Conservation (phyloP, 345 rosid genomes). For the Camelina hispida region DNA sequence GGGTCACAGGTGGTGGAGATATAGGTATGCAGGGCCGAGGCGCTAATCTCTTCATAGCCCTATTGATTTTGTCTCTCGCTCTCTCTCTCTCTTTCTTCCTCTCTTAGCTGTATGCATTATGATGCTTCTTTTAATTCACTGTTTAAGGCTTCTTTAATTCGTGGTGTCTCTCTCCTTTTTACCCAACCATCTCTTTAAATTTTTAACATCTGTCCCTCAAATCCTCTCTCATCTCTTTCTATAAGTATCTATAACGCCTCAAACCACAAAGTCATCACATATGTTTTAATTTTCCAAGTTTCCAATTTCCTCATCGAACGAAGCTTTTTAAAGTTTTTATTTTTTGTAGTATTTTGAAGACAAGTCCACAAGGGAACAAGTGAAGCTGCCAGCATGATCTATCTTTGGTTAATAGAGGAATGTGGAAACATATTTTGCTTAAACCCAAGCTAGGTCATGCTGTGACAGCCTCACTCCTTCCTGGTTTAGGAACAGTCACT, state of each 20-base stretch:
- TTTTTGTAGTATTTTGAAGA: neutral
- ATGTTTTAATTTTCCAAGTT: no score
- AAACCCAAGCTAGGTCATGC: slow-evolving; percentile 75
- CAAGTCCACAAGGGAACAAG: slow-evolving; percentile 67
- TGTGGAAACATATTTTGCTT: slow-evolving; percentile 48
- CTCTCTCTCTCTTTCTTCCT: slow-evolving; percentile 38
- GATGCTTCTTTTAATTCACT: slow-evolving; percentile 47
- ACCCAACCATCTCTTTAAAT: slow-evolving; percentile 40
- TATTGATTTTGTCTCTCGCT: slow-evolving; percentile 37
- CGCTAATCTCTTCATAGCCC: slow-evolving; percentile 49
- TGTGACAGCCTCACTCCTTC: slow-evolving; percentile 91
- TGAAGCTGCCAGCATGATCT: slow-evolving; percentile 99
- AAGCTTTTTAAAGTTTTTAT: no score
- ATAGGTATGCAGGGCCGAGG: slow-evolving; percentile 52
- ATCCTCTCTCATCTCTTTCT: slow-evolving; percentile 23
- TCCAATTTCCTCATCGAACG: no score
- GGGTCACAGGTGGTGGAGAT: slow-evolving; percentile 49
- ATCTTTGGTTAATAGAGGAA: slow-evolving; percentile 52
- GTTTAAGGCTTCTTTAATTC: slow-evolving; percentile 41
- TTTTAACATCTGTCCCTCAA: slow-evolving; percentile 17
- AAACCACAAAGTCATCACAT: slow-evolving; percentile 5
- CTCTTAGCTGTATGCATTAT: slow-evolving; percentile 57
- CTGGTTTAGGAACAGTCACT: slow-evolving; percentile 53
- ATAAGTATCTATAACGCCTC: slow-evolving; percentile 32
- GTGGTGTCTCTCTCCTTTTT: slow-evolving; percentile 32